Conservation (phyloP, 2,329 filamentous ascomycete genomes). For the Zymoseptoria brevis region DNA sequence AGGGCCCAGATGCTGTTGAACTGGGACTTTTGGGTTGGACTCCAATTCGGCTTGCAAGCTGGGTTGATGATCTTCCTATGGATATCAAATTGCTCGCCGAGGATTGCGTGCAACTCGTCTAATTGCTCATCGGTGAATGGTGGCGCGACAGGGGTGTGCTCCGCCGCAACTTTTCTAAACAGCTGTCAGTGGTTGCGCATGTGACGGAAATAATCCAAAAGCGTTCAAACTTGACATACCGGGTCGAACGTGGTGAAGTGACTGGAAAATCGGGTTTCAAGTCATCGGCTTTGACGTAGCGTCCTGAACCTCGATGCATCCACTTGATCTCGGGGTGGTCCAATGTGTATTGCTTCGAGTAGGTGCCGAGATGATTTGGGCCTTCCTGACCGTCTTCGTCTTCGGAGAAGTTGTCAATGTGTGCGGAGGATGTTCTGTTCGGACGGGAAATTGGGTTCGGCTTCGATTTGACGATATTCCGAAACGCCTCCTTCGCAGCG, state of each 20-base stretch:
- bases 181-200: constrained; percentile 1
- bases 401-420: not conserved
- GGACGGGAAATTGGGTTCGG: not conserved
- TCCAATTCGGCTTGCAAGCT: constrained; percentile 13
- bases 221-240: constrained; percentile 5
- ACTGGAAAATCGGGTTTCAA: constrained; percentile 7
- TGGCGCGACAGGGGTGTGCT: constrained; percentile 7
- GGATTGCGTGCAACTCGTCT: constrained; percentile 10
- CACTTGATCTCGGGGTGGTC: constrained; percentile 26
- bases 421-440: not conserved
- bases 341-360: constrained; percentile 24
- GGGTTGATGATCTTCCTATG: constrained; percentile 12
- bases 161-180: constrained; percentile 7
- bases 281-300: constrained; percentile 23
- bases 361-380: constrained; percentile 26
- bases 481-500: not conserved
- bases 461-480: not conserved
- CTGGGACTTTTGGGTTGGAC: constrained; percentile 10
- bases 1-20: constrained; percentile 11
- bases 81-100: constrained; percentile 11
- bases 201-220: not conserved
- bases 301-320: constrained; percentile 29
- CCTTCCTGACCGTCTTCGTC: constrained; percentile 14
- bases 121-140: constrained; percentile 6
- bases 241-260: constrained; percentile 9